Evolutionary conservation across 768 basidiomycete species (phyloP), one percentile per base, ranked within the genome.

Genomic region (Saitozyma sp.): DNA sequence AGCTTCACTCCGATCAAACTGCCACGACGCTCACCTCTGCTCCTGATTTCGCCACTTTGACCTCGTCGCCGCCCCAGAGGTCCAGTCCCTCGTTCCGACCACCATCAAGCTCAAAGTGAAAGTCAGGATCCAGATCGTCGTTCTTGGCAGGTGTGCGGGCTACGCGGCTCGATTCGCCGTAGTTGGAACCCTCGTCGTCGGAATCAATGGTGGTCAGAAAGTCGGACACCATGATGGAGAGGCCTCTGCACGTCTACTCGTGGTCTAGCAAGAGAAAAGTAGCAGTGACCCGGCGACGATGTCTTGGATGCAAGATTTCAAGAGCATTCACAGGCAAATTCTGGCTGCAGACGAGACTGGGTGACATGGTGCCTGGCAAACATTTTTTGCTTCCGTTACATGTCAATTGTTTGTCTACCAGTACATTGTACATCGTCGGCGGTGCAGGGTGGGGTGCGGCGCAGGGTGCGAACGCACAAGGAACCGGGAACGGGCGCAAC

Each of bases 91-190:
- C 77, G 48, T 89, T 14, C 78, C 88, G 88, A 29, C 91, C 89
- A 39, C 86, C 89, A 46, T 84, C 84, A 14, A 88, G 69, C 78
- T 92, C 91, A 74, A 97, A 95, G 41, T 84, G 83, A 74, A 95
- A 92, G 58, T 88, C 88, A 13, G 89, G 89, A 79, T 95, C 85
- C 45, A 97, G 83, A 41, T 73, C 72, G 29, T 76, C 72, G 29
- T 56, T 41, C 46, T 48, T 29, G 19, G 42, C 40, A 3, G 62
- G 50, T 40, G 45, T 52, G 8, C 50, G 55, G 20, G 39, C 48
- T 2, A 50, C 40, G 29, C 56, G 42, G 54, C 66, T 66, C 8
- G 67, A 60, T 42, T 70, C 69, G 37, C 68, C 71, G 39, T 62
- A 66, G 56, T 68, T 66, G 5, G 57, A 41, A 9, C 59, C 55